Evolutionary conservation across 495 filamentous ascomycete genomes (phyloP).

Genomic region (Lophiotrema nucula): DNA sequence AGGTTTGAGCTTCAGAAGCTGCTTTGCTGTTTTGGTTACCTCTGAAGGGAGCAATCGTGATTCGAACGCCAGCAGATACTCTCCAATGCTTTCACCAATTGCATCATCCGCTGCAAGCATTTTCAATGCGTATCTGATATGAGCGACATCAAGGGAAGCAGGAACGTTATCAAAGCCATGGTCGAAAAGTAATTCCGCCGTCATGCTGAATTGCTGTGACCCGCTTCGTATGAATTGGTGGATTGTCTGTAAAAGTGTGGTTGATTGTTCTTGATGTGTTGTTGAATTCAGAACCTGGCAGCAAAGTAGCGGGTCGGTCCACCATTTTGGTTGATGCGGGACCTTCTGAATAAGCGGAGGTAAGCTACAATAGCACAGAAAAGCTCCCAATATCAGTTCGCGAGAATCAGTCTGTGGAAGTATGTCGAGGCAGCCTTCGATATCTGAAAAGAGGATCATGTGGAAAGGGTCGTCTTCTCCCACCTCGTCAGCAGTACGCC

Average conservation of each 20-base stretch:
- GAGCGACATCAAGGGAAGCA: slow-evolving; percentile 38
- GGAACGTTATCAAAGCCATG: slow-evolving; percentile 31
- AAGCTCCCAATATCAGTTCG: slow-evolving; percentile 57
- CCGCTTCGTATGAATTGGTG: neutral
- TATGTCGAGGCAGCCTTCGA: slow-evolving; percentile 56
- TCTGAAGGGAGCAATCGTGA: slow-evolving; percentile 50
- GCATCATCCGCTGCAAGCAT: slow-evolving; percentile 48
- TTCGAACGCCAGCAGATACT: slow-evolving; percentile 71
- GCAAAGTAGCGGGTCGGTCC: slow-evolving; percentile 24
- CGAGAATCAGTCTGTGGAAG: slow-evolving; percentile 38
- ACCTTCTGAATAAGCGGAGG: slow-evolving; percentile 48
- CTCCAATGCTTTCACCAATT: slow-evolving; percentile 56
- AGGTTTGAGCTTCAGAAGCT: slow-evolving; percentile 63
- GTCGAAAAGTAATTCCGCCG: slow-evolving; percentile 26
- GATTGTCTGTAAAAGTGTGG: neutral
- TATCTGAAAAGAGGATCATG: slow-evolving; percentile 74
- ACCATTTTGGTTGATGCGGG: neutral
- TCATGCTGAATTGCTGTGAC: too few relatives aligned
- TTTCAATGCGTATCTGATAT: slow-evolving; percentile 55
- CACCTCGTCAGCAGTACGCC: slow-evolving; percentile 62
- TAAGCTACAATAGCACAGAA: slow-evolving; percentile 67
- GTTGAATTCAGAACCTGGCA: too few relatives aligned
- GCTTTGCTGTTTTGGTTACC: slow-evolving; percentile 63
- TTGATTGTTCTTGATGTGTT: neutral
- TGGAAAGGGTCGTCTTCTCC: slow-evolving; percentile 75